Base-by-base conservation (phyloP, 768 basidiomycete genomes). In the Suillus variegatus region DNA sequence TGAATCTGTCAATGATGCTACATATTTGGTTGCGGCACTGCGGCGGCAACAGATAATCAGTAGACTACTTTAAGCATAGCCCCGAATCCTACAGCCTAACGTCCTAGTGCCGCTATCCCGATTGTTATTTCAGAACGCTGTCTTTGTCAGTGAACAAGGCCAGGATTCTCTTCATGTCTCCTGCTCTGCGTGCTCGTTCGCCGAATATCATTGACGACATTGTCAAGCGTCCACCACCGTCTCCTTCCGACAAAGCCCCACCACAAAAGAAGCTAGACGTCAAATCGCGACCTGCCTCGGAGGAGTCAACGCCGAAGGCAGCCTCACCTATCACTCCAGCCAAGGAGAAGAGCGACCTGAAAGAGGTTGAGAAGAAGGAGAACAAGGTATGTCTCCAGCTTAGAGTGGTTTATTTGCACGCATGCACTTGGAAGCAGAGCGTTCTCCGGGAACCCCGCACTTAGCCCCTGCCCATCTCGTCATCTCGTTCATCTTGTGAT, bases 271-370 rank as follows among this genome's bases (percentile, higher is more conserved):
- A 76, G 65, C 67, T 69, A 25, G 75, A 76, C 63, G 60, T 69
- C 63, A 76, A 73, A 69, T 71, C 73, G 64, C 76, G 75, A 52
- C 61, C 75, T 65, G 72, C 67, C 20, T 75, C 75, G 57, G 76
- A 74, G 60, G 75, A 60, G 20, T 57, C 65, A 28, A 44, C 43
- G 35, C 65, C 65, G 22, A 63, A 65, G 65, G 28, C 66, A 76
- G 43, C 57, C 64, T 56, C 61, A 28, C 62, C 67, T 6, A 36
- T 66, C 60, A 70, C 66, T 40, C 18, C 61, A 0, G 36, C 62
- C 14, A 67, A 66, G 67, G 9, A 62, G 4, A 46, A 47, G 64
- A 12, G 44, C 60, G 12, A 5, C 32, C 70, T 7, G 54, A 46
- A 63, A 2, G 64, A 63, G 69, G 69, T 22, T 66, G 71, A 72